phyloP scores from a whole-genome alignment of 768 basidiomycete species.

The Suillus sp. region DNA sequence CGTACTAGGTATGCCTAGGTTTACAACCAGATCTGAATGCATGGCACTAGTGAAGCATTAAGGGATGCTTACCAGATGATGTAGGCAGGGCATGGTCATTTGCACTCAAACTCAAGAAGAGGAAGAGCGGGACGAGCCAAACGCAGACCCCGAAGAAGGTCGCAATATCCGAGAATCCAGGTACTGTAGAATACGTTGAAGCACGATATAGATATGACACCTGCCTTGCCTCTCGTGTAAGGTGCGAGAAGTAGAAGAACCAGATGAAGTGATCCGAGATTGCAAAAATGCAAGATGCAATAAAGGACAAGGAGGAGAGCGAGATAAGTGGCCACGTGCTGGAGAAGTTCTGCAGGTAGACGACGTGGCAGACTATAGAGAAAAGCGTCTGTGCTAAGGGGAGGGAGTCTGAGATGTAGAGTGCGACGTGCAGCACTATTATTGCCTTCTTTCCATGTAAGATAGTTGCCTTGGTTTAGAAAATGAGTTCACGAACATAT shows the following conservation, averaged over 20 bases:
- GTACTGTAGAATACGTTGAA: conserved; percentile 31
- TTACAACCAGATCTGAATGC: conserved; percentile 1
- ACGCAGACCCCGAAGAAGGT: conserved; percentile 85
- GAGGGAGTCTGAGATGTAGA: conserved; percentile 81
- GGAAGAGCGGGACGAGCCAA: conserved; percentile 89
- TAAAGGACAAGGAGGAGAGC: conserved; percentile 79
- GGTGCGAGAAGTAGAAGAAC: conserved; percentile 91
- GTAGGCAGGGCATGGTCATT: conserved; percentile 94
- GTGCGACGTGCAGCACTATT: conserved; percentile 72
- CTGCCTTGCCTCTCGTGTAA: conserved; percentile 66
- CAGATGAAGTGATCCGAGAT: conserved; percentile 91
- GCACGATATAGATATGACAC: conserved; percentile 47
- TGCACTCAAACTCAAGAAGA: conserved; percentile 94
- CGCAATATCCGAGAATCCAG: conserved; percentile 72
- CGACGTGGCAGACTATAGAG: conserved; percentile 79
- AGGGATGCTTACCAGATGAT: conserved; percentile 46
- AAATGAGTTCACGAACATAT: conserved; percentile 61
- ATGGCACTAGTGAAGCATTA: background rate
- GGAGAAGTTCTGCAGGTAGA: conserved; percentile 95
- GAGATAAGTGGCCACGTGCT: conserved; percentile 90
- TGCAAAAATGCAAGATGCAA: conserved; percentile 84
- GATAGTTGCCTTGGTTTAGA: background rate
- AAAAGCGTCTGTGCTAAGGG: conserved; percentile 76
- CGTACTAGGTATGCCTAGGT: conserved; percentile 24
- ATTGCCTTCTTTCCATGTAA: conserved; percentile 56